A percentile compares a stretch with the other conserved stretches of the same genome.
These are phyloP conservation scores for Lipomyces kockii DNA, from an alignment of 805 yeast genomes.

Conservation along the genomic window DNA sequence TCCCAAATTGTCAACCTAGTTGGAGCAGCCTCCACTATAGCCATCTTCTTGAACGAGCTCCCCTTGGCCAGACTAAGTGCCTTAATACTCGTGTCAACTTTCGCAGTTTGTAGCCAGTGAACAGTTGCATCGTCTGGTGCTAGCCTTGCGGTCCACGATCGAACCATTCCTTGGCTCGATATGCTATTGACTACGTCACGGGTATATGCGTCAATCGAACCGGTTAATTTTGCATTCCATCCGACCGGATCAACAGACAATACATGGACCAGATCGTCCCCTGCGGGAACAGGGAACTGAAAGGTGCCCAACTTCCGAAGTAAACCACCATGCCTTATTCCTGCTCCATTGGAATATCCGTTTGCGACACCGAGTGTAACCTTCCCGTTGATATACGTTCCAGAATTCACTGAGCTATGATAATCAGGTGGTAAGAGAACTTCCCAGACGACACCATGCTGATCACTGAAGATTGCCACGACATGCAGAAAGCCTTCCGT, in stretches of 20 bases:
- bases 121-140: slow-evolving; percentile 41
- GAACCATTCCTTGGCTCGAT: slow-evolving; percentile 55
- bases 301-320: slow-evolving; percentile 32
- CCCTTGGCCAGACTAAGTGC: slow-evolving; percentile 65
- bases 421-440: slow-evolving; percentile 23
- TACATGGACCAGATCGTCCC: slow-evolving; percentile 46
- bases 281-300: slow-evolving; percentile 40
- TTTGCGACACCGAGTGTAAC: neutral
- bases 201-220: slow-evolving; percentile 45
- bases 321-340: neutral
- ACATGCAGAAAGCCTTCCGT: slow-evolving; percentile 19
- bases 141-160: slow-evolving; percentile 53
- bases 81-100: slow-evolving; percentile 60
- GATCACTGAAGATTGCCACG: slow-evolving; percentile 37
- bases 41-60: slow-evolving; percentile 75
- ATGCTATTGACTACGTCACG: slow-evolving; percentile 63
- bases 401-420: neutral
- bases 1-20: slow-evolving; percentile 78
- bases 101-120: slow-evolving; percentile 58
- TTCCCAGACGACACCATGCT: slow-evolving; percentile 37
- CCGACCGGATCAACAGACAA: slow-evolving; percentile 67
- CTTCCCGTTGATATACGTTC: slow-evolving; percentile 3
- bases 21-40: slow-evolving; percentile 64
- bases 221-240: slow-evolving; percentile 49
- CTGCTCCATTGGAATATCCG: neutral